A percentile compares a stretch with the other conserved stretches of the same genome.
Evolutionary conservation across 1,139 yeast genomes (phyloP).

Genomic region (Geotrichum fermentans): DNA sequence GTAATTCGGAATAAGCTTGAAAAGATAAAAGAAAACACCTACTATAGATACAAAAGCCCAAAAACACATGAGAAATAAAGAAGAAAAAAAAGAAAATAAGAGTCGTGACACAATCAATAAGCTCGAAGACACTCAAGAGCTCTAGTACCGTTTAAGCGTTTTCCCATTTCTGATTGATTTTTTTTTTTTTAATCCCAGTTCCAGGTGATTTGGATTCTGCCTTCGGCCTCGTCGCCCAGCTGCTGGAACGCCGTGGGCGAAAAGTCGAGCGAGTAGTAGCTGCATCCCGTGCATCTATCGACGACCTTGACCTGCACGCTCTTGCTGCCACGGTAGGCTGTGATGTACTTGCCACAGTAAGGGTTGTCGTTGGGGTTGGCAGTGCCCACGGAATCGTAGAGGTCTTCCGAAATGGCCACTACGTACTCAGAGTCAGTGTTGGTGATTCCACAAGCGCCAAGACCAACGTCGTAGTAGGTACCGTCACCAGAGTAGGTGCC

Average conservation of each 20-base stretch:
- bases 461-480: conserved; percentile 53
- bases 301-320: conserved; percentile 49
- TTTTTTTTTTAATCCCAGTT: conserved; percentile 32
- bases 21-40: neutral
- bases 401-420: conserved; percentile 38
- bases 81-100: neutral
- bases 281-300: conserved; percentile 52
- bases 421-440: conserved; percentile 48
- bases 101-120: no score
- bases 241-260: conserved; percentile 50
- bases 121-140: no score
- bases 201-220: conserved; percentile 49
- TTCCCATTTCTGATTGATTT: no score
- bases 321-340: conserved; percentile 43
- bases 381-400: conserved; percentile 32
- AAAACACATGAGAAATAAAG: neutral
- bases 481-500: conserved; percentile 48
- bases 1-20: neutral
- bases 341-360: conserved; percentile 48
- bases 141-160: no score
- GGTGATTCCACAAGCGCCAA: conserved; percentile 58
- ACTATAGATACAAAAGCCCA: neutral
- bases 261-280: conserved; percentile 46
- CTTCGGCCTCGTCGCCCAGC: conserved; percentile 43
- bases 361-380: conserved; percentile 41